Percentiles rank a stretch among this genome's conserved stretches.
These are phyloP conservation scores for Exophiala oligosperma DNA, from an alignment of 2,329 filamentous ascomycete genomes.

Conservation along the genomic window DNA sequence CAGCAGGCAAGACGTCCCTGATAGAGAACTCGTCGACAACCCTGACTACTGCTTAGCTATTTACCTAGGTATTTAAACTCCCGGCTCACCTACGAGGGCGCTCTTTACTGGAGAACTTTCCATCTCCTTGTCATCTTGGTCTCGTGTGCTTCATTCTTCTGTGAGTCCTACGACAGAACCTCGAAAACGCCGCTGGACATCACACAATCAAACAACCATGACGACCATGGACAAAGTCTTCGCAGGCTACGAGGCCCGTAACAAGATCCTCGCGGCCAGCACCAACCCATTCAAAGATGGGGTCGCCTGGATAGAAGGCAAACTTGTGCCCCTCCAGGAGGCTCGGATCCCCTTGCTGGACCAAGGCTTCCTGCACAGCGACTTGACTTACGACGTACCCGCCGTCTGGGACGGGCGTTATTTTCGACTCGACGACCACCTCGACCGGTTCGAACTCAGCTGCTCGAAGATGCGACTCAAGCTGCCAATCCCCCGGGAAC, in stretches of 20 bases:
- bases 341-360: slow-evolving; percentile 53
- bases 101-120: no score
- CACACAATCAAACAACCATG: slow-evolving; percentile 33
- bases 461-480: slow-evolving; percentile 49
- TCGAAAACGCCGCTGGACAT: neutral
- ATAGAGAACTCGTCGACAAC: no score
- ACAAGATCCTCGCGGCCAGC: slow-evolving; percentile 35
- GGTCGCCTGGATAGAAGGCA: slow-evolving; percentile 50
- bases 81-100: no score
- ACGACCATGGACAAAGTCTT: slow-evolving; percentile 48
- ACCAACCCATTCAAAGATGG: slow-evolving; percentile 45
- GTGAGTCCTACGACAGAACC: neutral
- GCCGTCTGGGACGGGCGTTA: slow-evolving; percentile 54
- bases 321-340: slow-evolving; percentile 45
- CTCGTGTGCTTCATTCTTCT: neutral
- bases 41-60: neutral
- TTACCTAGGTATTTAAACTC: neutral
- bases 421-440: slow-evolving; percentile 54
- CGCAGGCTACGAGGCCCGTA: slow-evolving; percentile 38
- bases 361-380: slow-evolving; percentile 54
- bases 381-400: slow-evolving; percentile 55
- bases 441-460: slow-evolving; percentile 45
- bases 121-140: neutral
- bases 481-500: slow-evolving; percentile 42
- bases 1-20: neutral